A percentile compares a stretch with the other conserved stretches of the same genome.
phyloP scores from a whole-genome alignment of 495 filamentous ascomycete genomes.

The Aspergillus heteromorphus region DNA sequence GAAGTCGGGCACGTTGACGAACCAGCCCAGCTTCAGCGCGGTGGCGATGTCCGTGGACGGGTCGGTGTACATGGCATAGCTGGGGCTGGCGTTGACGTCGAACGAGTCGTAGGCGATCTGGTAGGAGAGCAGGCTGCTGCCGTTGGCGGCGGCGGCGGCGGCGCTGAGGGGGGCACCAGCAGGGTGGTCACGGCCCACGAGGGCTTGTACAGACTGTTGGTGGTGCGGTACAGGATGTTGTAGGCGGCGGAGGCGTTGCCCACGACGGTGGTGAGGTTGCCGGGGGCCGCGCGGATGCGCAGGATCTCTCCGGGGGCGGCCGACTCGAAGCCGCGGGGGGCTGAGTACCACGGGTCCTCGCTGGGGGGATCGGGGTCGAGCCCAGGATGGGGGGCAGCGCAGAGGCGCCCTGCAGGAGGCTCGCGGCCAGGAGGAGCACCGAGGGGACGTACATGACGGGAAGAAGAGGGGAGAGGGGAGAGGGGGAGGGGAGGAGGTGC shows the following conservation, averaged over 20 bases:
- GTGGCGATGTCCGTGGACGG: conserved; percentile 15
- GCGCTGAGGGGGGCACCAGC: conserved; percentile 6
- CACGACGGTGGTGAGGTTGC: not conserved
- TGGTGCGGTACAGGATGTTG: conserved; percentile 49
- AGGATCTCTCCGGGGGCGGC: conserved; percentile 38
- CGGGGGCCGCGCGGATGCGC: conserved; percentile 22
- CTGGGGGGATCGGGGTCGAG: conserved; percentile 2
- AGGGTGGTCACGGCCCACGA: conserved; percentile 29
- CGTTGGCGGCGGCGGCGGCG: not conserved
- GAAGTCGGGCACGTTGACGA: conserved; percentile 36
- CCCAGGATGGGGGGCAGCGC: not conserved
- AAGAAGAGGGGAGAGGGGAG: not conserved
- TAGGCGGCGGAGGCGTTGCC: conserved; percentile 15
- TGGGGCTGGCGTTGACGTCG: conserved; percentile 23
- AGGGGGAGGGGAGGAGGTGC: not conserved
- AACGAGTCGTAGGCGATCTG: conserved; percentile 41
- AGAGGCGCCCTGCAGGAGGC: not conserved
- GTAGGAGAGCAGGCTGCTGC: conserved; percentile 30
- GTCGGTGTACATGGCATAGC: conserved; percentile 14
- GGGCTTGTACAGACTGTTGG: conserved; percentile 34
- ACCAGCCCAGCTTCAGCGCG: conserved; percentile 12
- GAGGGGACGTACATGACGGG: not conserved
- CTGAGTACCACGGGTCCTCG: conserved; percentile 41
- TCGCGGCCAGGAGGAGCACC: not conserved
- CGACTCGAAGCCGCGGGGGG: conserved; percentile 32